Evolutionary conservation across 805 yeast genomes (phyloP).

Genomic region (Candida pseudoglaebosa): DNA sequence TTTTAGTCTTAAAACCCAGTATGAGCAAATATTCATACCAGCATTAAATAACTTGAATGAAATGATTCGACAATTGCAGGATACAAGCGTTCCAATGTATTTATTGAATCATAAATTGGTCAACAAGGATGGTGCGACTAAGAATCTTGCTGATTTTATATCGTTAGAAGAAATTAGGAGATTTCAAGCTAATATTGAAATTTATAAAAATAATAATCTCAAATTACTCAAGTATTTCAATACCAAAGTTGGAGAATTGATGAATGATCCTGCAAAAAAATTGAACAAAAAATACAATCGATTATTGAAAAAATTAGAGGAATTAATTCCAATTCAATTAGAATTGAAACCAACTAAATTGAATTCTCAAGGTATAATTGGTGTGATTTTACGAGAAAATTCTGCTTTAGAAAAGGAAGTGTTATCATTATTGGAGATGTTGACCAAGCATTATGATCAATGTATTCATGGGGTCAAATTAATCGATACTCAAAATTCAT

Average conservation of each 20-base stretch:
- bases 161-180: slow-evolving; percentile 27
- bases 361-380: slow-evolving; percentile 16
- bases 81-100: slow-evolving; percentile 27
- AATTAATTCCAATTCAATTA: slow-evolving; percentile 16
- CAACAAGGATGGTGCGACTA: neutral
- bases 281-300: slow-evolving; percentile 13
- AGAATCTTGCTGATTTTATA: slow-evolving; percentile 28
- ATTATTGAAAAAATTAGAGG: slow-evolving; percentile 15
- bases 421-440: slow-evolving; percentile 62
- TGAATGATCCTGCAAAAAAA: slow-evolving; percentile 12
- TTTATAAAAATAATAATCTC: slow-evolving; percentile 23
- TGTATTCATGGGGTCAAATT: slow-evolving; percentile 49
- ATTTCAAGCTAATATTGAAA: slow-evolving; percentile 22
- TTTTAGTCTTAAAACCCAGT: neutral
- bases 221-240: slow-evolving; percentile 16
- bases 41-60: slow-evolving; percentile 21
- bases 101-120: slow-evolving; percentile 7
- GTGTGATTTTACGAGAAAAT: slow-evolving; percentile 37
- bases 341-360: slow-evolving; percentile 11
- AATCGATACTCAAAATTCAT: slow-evolving; percentile 16
- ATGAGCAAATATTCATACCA: slow-evolving; percentile 16
- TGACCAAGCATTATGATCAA: slow-evolving; percentile 82
- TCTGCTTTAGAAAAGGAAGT: slow-evolving; percentile 59
- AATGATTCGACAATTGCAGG: slow-evolving; percentile 19
- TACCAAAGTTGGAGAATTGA: slow-evolving; percentile 13